Base-by-base conservation (phyloP, 208 protist genomes). In the Leishmania gerbilli region DNA sequence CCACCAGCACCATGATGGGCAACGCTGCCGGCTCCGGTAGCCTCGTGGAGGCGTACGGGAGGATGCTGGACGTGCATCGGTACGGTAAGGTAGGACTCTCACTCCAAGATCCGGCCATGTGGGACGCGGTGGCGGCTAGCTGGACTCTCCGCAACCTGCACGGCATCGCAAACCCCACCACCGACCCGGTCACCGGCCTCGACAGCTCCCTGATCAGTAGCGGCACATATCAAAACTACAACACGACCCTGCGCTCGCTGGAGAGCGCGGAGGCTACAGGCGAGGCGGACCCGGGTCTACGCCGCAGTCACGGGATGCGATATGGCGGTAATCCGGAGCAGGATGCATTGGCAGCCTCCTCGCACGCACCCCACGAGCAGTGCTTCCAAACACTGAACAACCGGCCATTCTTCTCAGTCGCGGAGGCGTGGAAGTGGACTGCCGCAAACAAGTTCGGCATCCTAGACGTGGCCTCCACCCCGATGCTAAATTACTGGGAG, bases 401-500 rank as follows among this genome's bases (percentile, higher is more conserved):
- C 67, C 72, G 78, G 40, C 77, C 82, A 4, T 42, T 86, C 24
- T 53, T 47, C 19, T 80, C 84, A 4, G 15, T 87, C 5, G 68
- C 65, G 2, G 81, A 84, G 72, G 65, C 77, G 72, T 79, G 72
- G 74, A 71, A 69, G 27, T 80, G 80, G 71, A 71, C 68, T 27
- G 84, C 77, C 27, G 37, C 74, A 53, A 85, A 87, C 40, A 69
- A 79, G 40, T 74, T 77, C 24, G 83, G 82, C 75, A 13, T 87
- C 51, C 75, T 83, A 53, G 84, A 88, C 71, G 34, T 79, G 40
- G 72, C 53, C 45, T 68, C 75, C 60, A 82, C 79, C 19, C 76
- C 76, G 2, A 79, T 81, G 75, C 83, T 95, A 27, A 88, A 91
- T 51, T 96, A 96, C 87, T 77, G 79, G 74, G 91, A 96, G 79